Evolutionary conservation across 495 filamentous ascomycete species (phyloP), one percentile per base, ranked within the genome.

Genomic region (Penicillium daleae): DNA sequence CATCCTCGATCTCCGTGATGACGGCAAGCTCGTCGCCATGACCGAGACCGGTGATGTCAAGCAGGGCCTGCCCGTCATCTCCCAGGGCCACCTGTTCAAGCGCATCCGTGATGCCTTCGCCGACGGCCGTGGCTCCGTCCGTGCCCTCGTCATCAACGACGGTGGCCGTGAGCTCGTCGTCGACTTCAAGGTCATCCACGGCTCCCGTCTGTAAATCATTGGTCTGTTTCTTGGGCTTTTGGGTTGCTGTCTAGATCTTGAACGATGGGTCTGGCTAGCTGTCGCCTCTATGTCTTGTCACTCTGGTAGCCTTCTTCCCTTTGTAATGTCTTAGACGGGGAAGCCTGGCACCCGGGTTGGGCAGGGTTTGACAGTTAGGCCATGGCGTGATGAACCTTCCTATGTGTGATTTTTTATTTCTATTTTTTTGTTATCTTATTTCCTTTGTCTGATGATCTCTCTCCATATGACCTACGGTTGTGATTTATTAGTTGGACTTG

Each of bases 111-210:
- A 92, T 66, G 85, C 91, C 68, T 99, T 97, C 80, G 88, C 89
- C 77, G 89, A 92, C 68, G 95, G 95, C 71, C 92, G 93, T 80
- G 95, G 95, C 68, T 90, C 87, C 74, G 90, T 99, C 75, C 90
- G 95, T 62, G 92, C 96, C 71, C 88, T 98, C 61, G 95, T 99
- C 78, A 92, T 99, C 83, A 91, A 88, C 77, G 96, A 99, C 78
- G 85, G 92, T 73, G 93, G 93, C 64, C 87, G 87, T 70, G 95
- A 99, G 86, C 86, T 99, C 74, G 95, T 91, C 66, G 95, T 99
- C 65, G 95, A 99, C 88, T 96, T 93, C 88, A 98, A 97, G 88
- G 89, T 97, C 71, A 90, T 98, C 74, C 96, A 98, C 75, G 86
- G 85, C 60, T 88, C 85, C 61, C 80, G 87, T 61, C 78, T 90